These are phyloP conservation scores for Nematocida sp. DNA, from an alignment of 371 early-diverging fungal species.

Conservation along the genomic window DNA sequence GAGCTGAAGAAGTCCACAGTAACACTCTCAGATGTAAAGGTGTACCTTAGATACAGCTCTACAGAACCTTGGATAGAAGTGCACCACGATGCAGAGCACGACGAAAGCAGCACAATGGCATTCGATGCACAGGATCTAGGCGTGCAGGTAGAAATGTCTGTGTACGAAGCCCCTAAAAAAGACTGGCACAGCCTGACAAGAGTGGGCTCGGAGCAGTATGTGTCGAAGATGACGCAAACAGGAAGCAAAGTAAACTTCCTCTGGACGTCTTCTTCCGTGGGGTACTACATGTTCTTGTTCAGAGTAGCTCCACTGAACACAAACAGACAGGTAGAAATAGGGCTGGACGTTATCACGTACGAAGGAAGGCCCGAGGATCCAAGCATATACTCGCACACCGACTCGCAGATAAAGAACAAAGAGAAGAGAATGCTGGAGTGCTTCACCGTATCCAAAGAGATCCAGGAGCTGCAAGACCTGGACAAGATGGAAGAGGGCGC, in stretches of 20 bases:
- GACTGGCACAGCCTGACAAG: slow-evolving; percentile 36
- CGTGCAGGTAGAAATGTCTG: slow-evolving; percentile 33
- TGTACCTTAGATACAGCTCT: slow-evolving; percentile 5
- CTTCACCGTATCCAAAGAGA: slow-evolving; percentile 53
- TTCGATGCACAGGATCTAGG: not conserved
- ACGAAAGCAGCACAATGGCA: not conserved
- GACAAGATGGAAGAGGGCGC: slow-evolving; percentile 53
- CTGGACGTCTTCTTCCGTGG: slow-evolving; percentile 46
- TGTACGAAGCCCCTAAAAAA: slow-evolving; percentile 27
- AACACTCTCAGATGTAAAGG: slow-evolving; percentile 26
- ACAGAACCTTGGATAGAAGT: slow-evolving; percentile 7
- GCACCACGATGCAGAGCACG: not conserved
- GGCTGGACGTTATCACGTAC: slow-evolving; percentile 49
- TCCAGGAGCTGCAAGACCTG: slow-evolving; percentile 51
- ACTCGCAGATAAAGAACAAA: slow-evolving; percentile 55
- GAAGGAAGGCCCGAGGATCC: slow-evolving; percentile 56
- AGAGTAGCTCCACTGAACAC: slow-evolving; percentile 14
- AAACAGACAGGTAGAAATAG: slow-evolving; percentile 21
- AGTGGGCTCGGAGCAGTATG: slow-evolving; percentile 12
- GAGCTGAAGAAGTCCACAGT: slow-evolving; percentile 42
- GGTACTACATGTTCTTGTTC: slow-evolving; percentile 51
- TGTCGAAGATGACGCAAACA: slow-evolving; percentile 50
- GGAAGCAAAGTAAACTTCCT: slow-evolving; percentile 53
- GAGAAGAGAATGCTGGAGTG: slow-evolving; percentile 53
- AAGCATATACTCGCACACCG: slow-evolving; percentile 57